Evolutionary conservation across 2,329 filamentous ascomycete genomes (phyloP).

Genomic region (Albifimbria verrucaria): DNA sequence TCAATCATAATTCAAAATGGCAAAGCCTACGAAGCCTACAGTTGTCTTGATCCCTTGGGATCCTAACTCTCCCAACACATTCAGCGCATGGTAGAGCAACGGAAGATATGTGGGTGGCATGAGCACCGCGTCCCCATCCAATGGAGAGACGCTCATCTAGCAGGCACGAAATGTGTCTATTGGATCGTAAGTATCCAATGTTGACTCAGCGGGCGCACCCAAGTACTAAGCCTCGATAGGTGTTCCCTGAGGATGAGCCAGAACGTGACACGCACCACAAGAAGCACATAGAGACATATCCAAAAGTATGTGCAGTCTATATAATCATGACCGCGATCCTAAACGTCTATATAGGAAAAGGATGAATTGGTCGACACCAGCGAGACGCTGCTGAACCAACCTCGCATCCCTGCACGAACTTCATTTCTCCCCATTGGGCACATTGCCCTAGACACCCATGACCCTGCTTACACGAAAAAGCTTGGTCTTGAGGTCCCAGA

Average conservation of each 20-base stretch:
- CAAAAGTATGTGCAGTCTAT: slow-evolving; percentile 11
- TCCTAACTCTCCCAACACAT: slow-evolving; percentile 16
- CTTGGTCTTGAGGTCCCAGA: slow-evolving; percentile 15
- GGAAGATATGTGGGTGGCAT: slow-evolving; percentile 22
- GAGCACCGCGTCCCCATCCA: slow-evolving; percentile 7
- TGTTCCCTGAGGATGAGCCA: slow-evolving; percentile 8
- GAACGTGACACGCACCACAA: slow-evolving; percentile 11
- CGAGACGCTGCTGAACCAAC: slow-evolving; percentile 3
- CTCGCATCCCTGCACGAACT: slow-evolving; percentile 3
- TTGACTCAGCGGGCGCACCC: too few relatives aligned
- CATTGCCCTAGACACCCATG: slow-evolving; percentile 22
- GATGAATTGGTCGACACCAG: slow-evolving; percentile 12
- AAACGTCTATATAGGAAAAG: slow-evolving; percentile 11
- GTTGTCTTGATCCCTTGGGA: slow-evolving; percentile 22
- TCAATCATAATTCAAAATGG: neutral
- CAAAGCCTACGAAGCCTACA: slow-evolving; percentile 2
- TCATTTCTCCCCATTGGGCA: slow-evolving; percentile 27
- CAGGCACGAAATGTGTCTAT: slow-evolving; percentile 15
- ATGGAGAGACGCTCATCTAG: slow-evolving; percentile 17
- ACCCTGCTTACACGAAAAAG: slow-evolving; percentile 3
- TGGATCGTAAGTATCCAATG: slow-evolving; percentile 13
- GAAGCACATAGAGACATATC: slow-evolving; percentile 16
- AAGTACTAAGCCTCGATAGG: slow-evolving; percentile 9
- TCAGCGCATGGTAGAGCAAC: slow-evolving; percentile 17
- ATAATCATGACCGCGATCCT: neutral